Evolutionary conservation across 305 asterid species (phyloP), one percentile per base, ranked within the genome.

Genomic region (Salvia sclarea): DNA sequence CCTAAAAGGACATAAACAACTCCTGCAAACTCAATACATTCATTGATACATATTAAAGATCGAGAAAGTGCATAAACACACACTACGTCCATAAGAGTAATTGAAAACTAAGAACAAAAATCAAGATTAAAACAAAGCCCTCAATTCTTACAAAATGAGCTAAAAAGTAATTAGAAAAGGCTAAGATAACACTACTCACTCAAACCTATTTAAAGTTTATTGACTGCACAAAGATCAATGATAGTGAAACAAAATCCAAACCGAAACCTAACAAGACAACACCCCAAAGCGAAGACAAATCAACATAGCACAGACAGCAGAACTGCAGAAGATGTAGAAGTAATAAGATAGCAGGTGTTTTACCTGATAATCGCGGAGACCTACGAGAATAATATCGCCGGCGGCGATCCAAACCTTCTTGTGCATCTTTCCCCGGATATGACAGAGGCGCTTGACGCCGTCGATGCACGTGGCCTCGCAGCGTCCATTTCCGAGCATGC

Each of bases 341-440:
- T 6, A n/a, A 21, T 31, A 3, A 33, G 11, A 33, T 18, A 35
- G 6, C 8, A 25, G 30, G 11, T 10, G 6, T 0, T 18, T 1
- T 44, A 85, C 96, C 94, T 92, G 98, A 75, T 89, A 92, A 68
- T 92, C 98, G 44, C 98, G 98, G 66, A 92, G 96, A 8, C 98
- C 96, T 40, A 92, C 96, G 73, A 92, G 98, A 74, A 92, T 79
- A 66, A 92, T 92, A 71, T 92, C 98, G 8, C 96, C 96, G 72
- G 96, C 95, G 52, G 96, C 98, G 76, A 92, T 89, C 98, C 96
- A 92, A 25, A 92, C 98, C 77, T 92, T 92, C 79, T 92, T 92
- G 71, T 89, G 98, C 98, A 92, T 89, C 90, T 92, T 92, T 1
- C 96, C 98, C 12, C 98, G 91, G 72, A 92, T 92, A 25, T 89